Evolutionary conservation across 83 land plant species (phyloP).

Genomic region (Thuja plicata): DNA sequence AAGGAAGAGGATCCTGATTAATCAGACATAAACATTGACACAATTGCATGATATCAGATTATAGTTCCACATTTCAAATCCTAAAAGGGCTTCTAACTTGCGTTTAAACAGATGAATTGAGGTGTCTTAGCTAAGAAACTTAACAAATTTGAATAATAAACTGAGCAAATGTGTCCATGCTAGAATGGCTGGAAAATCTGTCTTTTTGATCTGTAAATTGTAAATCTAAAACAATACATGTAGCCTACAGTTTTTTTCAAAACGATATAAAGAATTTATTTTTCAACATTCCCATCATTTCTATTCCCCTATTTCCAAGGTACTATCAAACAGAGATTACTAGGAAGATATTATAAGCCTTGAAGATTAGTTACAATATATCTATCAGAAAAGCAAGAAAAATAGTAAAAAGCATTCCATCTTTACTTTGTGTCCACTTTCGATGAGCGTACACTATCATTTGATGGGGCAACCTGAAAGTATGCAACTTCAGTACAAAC

Average conservation of each 20-base stretch:
- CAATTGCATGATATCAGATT: not conserved
- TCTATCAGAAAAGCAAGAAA: not conserved
- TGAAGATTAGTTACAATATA: not conserved
- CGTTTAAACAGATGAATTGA: not conserved
- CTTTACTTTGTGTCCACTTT: constrained; percentile 67
- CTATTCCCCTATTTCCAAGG: not conserved
- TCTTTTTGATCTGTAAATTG: not conserved
- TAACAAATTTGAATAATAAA: not conserved
- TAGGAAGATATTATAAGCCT: not conserved
- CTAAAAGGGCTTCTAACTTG: not conserved
- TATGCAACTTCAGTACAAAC: constrained; percentile 97
- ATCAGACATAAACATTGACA: too few relatives aligned
- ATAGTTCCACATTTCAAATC: not conserved
- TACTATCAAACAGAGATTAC: not conserved
- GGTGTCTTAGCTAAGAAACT: not conserved
- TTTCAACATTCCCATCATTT: not conserved
- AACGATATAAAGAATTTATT: not conserved
- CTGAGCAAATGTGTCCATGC: not conserved
- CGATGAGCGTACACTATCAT: constrained; percentile 87
- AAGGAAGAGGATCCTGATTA: not conserved
- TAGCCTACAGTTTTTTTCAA: not conserved
- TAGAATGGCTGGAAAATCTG: not conserved
- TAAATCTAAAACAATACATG: not conserved
- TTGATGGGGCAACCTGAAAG: constrained; percentile 91
- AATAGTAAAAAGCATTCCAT: not conserved